A percentile compares a stretch with the other conserved stretches of the same genome.
phyloP scores from a whole-genome alignment of 768 basidiomycete species.

The Suillus ampliporus region DNA sequence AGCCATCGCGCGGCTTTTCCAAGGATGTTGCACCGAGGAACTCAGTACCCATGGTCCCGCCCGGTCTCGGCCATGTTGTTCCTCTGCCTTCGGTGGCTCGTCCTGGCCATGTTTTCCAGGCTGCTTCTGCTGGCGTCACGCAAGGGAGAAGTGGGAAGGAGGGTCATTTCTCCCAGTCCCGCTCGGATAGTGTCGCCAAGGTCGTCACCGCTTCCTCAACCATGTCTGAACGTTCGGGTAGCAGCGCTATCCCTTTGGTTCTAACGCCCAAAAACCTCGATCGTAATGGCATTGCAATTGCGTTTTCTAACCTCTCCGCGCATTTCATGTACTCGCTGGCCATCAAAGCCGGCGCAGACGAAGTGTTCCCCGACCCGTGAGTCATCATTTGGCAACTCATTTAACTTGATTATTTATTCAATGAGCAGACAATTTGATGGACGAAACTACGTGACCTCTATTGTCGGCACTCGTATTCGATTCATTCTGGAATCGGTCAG shows the following conservation, averaged over 20 bases:
- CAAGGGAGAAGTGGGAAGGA: constrained; percentile 25
- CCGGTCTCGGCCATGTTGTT: constrained; percentile 6
- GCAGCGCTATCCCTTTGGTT: background rate
- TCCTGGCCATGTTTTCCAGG: background rate
- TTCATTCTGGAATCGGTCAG: constrained; percentile 24
- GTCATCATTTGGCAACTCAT: background rate
- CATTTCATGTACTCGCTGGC: constrained; percentile 12
- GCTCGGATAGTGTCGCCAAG: constrained; percentile 20
- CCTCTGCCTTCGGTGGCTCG: background rate
- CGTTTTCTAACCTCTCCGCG: constrained; percentile 7
- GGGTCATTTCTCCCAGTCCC: constrained; percentile 26
- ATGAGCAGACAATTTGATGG: constrained; percentile 24
- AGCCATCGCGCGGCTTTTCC: background rate
- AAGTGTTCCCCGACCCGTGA: constrained; percentile 12
- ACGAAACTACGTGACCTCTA: constrained; percentile 12
- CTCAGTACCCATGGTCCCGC: constrained; percentile 13
- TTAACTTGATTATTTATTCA: background rate
- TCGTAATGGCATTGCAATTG: constrained; percentile 5
- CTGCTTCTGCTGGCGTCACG: background rate
- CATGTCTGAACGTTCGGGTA: background rate
- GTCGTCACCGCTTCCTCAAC: background rate
- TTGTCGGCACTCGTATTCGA: constrained; percentile 25
- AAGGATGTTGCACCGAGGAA: background rate
- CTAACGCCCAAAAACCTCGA: background rate
- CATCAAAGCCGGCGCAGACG: constrained; percentile 11